phyloP scores from a whole-genome alignment of 805 yeast species.

The Lipomyces japonicus region DNA sequence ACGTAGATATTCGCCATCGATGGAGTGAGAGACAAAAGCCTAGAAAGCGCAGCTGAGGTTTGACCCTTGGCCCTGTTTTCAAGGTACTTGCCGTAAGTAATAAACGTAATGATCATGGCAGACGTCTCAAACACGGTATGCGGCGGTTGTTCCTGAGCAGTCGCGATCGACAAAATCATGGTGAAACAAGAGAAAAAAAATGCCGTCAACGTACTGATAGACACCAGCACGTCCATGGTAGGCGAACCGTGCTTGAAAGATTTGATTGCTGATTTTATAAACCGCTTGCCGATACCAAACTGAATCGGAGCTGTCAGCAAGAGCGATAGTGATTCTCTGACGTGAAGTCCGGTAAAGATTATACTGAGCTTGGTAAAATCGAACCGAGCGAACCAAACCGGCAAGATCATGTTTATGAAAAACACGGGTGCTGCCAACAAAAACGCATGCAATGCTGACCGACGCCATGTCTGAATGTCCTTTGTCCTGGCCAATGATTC shows the following conservation, averaged over 20 bases:
- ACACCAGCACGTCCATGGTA: constrained; percentile 90
- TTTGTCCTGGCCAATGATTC: constrained; percentile 61
- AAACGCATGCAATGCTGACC: constrained; percentile 50
- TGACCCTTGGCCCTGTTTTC: constrained; percentile 92
- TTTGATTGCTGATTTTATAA: constrained; percentile 59
- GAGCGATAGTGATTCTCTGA: constrained; percentile 61
- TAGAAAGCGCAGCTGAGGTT: constrained; percentile 83
- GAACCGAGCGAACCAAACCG: constrained; percentile 27
- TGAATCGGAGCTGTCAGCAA: constrained; percentile 58
- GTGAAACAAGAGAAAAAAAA: constrained; percentile 69
- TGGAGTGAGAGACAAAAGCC: constrained; percentile 76
- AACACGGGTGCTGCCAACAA: constrained; percentile 60
- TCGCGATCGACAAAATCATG: constrained; percentile 43
- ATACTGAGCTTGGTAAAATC: constrained; percentile 34
- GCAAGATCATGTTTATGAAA: constrained; percentile 42
- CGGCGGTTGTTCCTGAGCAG: constrained; percentile 45
- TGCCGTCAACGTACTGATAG: constrained; percentile 75
- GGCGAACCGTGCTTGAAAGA: constrained; percentile 67
- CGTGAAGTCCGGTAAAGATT: constrained; percentile 55
- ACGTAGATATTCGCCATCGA: constrained; percentile 63
- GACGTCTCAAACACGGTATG: constrained; percentile 76
- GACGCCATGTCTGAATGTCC: constrained; percentile 71
- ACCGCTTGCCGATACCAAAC: constrained; percentile 62
- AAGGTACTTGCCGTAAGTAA: constrained; percentile 83
- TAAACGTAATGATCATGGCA: constrained; percentile 77